These are phyloP conservation scores for Cladosporium velox DNA, from an alignment of 2,329 filamentous ascomycete species.

Conservation along the genomic window DNA sequence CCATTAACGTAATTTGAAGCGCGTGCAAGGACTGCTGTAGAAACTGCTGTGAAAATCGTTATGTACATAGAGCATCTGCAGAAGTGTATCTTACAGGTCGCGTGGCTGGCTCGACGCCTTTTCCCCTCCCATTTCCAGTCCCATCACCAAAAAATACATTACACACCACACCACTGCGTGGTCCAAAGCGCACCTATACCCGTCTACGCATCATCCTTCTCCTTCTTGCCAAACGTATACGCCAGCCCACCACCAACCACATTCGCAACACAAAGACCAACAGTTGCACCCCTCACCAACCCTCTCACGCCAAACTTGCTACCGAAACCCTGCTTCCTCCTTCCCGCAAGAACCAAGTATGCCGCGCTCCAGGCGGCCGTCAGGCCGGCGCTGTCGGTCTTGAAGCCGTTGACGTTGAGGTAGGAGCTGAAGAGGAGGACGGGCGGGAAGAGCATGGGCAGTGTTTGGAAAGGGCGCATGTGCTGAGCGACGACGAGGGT, in stretches of 20 bases:
- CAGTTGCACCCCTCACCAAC: constrained; percentile 53
- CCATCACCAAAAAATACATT: not conserved
- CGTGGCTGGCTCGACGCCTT: not conserved
- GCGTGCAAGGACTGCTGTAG: too few relatives aligned
- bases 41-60: constrained; percentile 5
- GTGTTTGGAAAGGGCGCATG: constrained; percentile 63
- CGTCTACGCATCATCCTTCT: constrained; percentile 37
- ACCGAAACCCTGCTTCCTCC: constrained; percentile 54
- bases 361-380: constrained; percentile 66
- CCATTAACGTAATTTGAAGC: too few relatives aligned
- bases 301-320: constrained; percentile 55
- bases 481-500: constrained; percentile 68
- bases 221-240: constrained; percentile 53
- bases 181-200: rapidly evolving
- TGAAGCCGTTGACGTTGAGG: constrained; percentile 63
- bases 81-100: not conserved
- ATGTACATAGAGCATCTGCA: constrained; percentile 7
- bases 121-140: not conserved
- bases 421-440: constrained; percentile 67
- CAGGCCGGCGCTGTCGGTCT: constrained; percentile 64
- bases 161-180: not conserved
- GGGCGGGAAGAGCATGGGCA: constrained; percentile 69
- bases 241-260: constrained; percentile 53
- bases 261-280: constrained; percentile 55
- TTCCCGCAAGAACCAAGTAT: constrained; percentile 62